Evolutionary conservation across 805 yeast genomes (phyloP).

Genomic region (Zygoascus tannicola): DNA sequence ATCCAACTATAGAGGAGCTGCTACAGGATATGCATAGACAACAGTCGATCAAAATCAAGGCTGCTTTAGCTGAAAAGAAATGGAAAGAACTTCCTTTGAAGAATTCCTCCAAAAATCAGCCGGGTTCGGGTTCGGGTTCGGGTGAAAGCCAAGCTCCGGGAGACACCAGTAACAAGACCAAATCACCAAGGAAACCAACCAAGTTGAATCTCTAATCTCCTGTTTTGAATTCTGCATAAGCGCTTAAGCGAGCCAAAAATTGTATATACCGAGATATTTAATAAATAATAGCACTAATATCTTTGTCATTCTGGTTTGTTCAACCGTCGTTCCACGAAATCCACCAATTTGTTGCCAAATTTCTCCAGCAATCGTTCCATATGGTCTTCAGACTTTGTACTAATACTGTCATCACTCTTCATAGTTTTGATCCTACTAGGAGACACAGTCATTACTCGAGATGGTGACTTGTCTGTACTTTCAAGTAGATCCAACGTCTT

Average conservation of each 20-base stretch:
- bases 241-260: too few relatives aligned
- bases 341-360: slow-evolving; percentile 20
- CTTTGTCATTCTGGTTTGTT: too few relatives aligned
- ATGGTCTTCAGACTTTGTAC: neutral
- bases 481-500: slow-evolving; percentile 12
- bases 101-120: too few relatives aligned
- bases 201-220: neutral
- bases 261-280: too few relatives aligned
- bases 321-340: slow-evolving; percentile 8
- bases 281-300: too few relatives aligned
- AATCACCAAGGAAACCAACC: neutral
- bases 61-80: slow-evolving; percentile 33
- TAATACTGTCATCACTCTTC: neutral
- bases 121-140: neutral
- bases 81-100: slow-evolving; percentile 23
- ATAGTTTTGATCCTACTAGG: neutral
- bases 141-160: neutral
- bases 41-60: slow-evolving; percentile 41
- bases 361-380: slow-evolving; percentile 15
- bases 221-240: neutral
- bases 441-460: neutral
- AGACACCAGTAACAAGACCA: neutral
- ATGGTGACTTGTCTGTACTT: slow-evolving; percentile 3
- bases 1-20: slow-evolving; percentile 60
- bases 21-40: slow-evolving; percentile 49